Evolutionary conservation across 169 alveolate species (phyloP).

Genomic region (Plasmodium ovale): DNA sequence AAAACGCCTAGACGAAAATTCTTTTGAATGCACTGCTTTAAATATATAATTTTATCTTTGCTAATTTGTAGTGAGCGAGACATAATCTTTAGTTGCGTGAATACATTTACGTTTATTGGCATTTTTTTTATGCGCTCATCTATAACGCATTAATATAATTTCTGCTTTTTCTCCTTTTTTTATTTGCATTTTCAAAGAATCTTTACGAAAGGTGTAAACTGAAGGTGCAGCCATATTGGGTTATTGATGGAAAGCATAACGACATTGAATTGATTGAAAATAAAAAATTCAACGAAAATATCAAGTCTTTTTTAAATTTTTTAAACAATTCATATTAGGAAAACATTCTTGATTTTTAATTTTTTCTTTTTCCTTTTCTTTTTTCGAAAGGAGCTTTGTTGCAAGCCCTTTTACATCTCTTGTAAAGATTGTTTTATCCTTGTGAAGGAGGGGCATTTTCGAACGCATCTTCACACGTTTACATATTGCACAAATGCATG

Average conservation of each 20-base stretch:
- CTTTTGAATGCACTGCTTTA: too few species aligned
- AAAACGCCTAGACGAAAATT: too few species aligned
- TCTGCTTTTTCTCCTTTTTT: too few species aligned
- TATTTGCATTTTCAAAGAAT: slow-evolving; percentile 12
- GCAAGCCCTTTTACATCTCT: too few species aligned
- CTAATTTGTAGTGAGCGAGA: too few species aligned
- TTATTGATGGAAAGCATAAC: slow-evolving; percentile 65
- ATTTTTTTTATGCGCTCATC: neutral
- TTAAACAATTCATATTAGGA: slow-evolving; percentile 27
- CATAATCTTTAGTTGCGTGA: too few species aligned
- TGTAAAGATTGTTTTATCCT: too few species aligned
- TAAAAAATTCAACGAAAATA: slow-evolving; percentile 40
- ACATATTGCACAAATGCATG: too few species aligned
- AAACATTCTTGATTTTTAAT: too few species aligned
- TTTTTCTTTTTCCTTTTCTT: neutral
- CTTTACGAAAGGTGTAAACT: slow-evolving; percentile 70
- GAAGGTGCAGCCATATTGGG: slow-evolving; percentile 74
- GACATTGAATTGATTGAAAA: slow-evolving; percentile 65
- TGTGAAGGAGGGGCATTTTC: too few species aligned
- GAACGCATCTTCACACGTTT: too few species aligned
- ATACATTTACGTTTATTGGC: neutral
- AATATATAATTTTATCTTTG: too few species aligned
- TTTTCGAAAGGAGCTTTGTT: neutral
- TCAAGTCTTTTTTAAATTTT: slow-evolving; percentile 58
- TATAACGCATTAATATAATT: neutral